These are phyloP conservation scores for Venustampulla echinocandica DNA, from an alignment of 495 filamentous ascomycete genomes.

Conservation along the genomic window DNA sequence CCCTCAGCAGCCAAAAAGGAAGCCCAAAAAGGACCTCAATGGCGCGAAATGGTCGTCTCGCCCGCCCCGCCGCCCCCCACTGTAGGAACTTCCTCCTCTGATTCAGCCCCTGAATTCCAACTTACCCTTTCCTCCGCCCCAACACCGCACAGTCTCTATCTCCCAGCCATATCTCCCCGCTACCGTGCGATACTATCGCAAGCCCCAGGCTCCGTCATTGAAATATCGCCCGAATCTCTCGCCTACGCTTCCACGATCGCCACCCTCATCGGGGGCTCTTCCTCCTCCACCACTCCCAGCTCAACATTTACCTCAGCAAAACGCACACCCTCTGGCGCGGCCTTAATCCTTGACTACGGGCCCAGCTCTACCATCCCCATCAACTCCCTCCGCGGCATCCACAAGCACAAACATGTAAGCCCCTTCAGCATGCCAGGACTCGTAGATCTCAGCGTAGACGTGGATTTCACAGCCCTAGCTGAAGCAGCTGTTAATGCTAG, in stretches of 20 bases:
- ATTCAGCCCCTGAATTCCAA: constrained; percentile 65
- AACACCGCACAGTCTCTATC: constrained; percentile 74
- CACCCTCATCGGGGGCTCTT: constrained; percentile 64
- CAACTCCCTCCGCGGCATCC: constrained; percentile 83
- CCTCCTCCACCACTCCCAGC: no score
- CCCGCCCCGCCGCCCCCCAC: constrained; percentile 46
- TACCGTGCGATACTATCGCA: constrained; percentile 63
- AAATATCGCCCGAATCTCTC: constrained; percentile 79
- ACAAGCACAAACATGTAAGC: constrained; percentile 58
- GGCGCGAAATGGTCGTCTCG: constrained; percentile 83
- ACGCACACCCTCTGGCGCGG: constrained; percentile 62
- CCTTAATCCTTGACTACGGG: constrained; percentile 91
- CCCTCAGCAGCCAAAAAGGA: constrained; percentile 10
- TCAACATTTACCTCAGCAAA: no score
- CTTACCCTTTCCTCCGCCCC: constrained; percentile 62
- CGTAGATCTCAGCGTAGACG: constrained; percentile 82
- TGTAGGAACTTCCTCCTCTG: constrained; percentile 40
- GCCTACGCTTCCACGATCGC: constrained; percentile 76
- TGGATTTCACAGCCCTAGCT: constrained; percentile 79
- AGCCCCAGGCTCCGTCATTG: constrained; percentile 57
- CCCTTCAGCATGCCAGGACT: constrained; percentile 70
- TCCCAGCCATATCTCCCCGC: constrained; percentile 74
- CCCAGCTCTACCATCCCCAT: constrained; percentile 66
- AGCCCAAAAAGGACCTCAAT: constrained; percentile 46
- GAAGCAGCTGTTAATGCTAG: constrained; percentile 69